Evolutionary conservation across 1,284 basidiomycete genomes (phyloP).

Genomic region (Xerocomus nothofagi): DNA sequence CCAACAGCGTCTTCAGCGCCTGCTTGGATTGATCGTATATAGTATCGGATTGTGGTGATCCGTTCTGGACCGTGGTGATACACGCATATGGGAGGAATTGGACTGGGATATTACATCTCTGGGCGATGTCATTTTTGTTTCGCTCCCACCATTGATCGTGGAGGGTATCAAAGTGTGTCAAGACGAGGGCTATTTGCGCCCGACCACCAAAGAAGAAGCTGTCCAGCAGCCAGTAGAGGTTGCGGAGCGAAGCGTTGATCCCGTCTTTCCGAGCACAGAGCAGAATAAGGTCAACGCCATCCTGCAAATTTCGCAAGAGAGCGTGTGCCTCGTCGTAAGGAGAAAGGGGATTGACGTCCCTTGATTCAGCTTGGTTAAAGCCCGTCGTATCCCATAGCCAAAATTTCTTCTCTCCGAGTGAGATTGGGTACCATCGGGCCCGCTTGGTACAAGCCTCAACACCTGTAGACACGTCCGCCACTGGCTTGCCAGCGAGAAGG

Average conservation of each 20-base stretch:
- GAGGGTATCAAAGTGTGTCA: conserved; percentile 38
- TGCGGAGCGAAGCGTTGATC: conserved; percentile 28
- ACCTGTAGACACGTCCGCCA: conserved; percentile 23
- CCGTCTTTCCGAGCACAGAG: conserved; percentile 29
- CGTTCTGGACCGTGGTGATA: conserved; percentile 24
- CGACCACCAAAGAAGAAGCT: conserved; percentile 27
- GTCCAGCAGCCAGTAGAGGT: conserved; percentile 30
- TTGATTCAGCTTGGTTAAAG: conserved; percentile 24
- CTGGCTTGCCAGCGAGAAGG: conserved; percentile 22
- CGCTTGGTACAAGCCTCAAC: conserved; percentile 31
- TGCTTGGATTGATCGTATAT: conserved; percentile 19
- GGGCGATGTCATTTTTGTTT: conserved; percentile 22
- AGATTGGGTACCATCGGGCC: conserved; percentile 29
- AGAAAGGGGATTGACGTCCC: conserved; percentile 20
- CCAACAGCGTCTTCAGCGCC: conserved; percentile 16
- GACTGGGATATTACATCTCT: conserved; percentile 22
- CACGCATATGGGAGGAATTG: conserved; percentile 23
- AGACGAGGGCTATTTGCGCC: conserved; percentile 36
- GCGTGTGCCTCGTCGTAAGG: conserved; percentile 31
- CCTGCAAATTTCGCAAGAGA: conserved; percentile 25
- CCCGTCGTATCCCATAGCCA: conserved; percentile 37
- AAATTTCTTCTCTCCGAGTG: conserved; percentile 20
- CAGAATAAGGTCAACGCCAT: conserved; percentile 28
- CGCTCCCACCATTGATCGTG: conserved; percentile 28
- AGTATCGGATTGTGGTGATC: background rate